Percentiles rank a stretch among this genome's conserved stretches.
phyloP scores from a whole-genome alignment of 2,329 filamentous ascomycete genomes.

The Ceratocystis colombiana region DNA sequence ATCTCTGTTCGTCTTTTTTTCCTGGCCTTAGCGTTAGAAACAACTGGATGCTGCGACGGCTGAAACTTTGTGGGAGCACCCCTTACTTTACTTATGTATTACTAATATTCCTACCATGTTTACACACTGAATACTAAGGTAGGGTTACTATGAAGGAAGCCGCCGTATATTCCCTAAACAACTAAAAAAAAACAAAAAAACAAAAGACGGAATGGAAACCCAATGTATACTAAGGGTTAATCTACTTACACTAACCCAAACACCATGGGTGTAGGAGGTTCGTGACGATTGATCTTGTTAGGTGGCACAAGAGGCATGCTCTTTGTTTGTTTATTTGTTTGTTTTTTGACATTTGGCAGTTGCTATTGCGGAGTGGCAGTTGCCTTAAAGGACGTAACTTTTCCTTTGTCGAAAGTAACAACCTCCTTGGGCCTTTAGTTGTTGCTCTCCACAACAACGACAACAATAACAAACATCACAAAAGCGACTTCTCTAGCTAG shows the following conservation, averaged over 20 bases:
- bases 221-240: background rate
- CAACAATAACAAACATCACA: background rate
- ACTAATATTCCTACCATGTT: no score
- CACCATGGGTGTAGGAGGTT: background rate
- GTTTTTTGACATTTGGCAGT: background rate
- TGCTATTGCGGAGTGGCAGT: background rate
- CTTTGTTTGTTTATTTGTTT: background rate
- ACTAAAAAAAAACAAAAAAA: background rate
- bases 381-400: no score
- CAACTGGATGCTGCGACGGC: background rate
- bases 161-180: no score
- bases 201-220: background rate
- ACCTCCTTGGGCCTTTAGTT: background rate
- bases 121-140: no score
- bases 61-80: background rate
- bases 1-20: no score
- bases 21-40: background rate
- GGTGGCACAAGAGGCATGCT: no score
- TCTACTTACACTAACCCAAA: background rate
- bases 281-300: background rate
- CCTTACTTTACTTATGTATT: no score
- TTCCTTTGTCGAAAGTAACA: no score
- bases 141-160: no score
- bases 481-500: background rate
- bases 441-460: slow-evolving; percentile 2